A percentile compares a stretch with the other conserved stretches of the same genome.
These are phyloP conservation scores for Mrakia gelida DNA, from an alignment of 768 basidiomycete genomes.

Conservation along the genomic window DNA sequence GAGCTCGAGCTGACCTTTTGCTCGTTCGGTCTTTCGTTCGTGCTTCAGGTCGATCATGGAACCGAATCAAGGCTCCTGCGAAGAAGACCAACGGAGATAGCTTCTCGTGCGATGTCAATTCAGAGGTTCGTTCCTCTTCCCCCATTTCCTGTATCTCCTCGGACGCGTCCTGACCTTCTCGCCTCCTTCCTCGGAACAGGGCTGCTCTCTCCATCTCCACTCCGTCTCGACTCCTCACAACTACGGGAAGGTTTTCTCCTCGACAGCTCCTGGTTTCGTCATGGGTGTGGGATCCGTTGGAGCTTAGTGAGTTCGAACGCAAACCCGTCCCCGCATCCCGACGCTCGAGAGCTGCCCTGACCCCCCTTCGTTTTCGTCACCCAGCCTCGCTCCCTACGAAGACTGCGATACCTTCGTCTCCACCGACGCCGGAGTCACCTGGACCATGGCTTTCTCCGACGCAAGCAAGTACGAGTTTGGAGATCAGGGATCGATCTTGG, in stretches of 20 bases:
- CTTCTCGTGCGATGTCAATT: conserved; percentile 59
- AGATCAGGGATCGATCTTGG: conserved; percentile 72
- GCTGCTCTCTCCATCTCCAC: conserved; percentile 83
- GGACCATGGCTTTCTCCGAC: conserved; percentile 68
- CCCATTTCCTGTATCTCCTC: background rate
- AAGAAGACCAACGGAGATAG: conserved; percentile 59
- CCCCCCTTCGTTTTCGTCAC: conserved; percentile 40
- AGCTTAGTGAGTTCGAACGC: background rate
- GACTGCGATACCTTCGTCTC: conserved; percentile 92
- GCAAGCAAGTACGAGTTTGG: conserved; percentile 97
- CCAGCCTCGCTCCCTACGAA: conserved; percentile 38
- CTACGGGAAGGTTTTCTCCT: conserved; percentile 88
- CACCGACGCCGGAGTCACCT: conserved; percentile 78
- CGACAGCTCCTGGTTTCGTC: conserved; percentile 85
- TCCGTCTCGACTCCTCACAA: conserved; percentile 92
- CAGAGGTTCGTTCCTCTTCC: conserved; percentile 38
- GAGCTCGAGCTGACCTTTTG: too few species aligned
- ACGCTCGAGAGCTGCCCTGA: conserved; percentile 50
- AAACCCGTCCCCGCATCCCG: background rate
- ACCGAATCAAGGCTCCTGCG: conserved; percentile 58
- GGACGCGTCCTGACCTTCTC: conserved; percentile 13
- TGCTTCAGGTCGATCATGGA: conserved; percentile 63
- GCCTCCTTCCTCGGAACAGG: conserved; percentile 37
- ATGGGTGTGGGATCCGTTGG: conserved; percentile 97
- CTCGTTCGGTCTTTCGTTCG: background rate